These are phyloP conservation scores for Kwoniella shivajii DNA, from an alignment of 1,284 basidiomycete genomes.

Conservation along the genomic window DNA sequence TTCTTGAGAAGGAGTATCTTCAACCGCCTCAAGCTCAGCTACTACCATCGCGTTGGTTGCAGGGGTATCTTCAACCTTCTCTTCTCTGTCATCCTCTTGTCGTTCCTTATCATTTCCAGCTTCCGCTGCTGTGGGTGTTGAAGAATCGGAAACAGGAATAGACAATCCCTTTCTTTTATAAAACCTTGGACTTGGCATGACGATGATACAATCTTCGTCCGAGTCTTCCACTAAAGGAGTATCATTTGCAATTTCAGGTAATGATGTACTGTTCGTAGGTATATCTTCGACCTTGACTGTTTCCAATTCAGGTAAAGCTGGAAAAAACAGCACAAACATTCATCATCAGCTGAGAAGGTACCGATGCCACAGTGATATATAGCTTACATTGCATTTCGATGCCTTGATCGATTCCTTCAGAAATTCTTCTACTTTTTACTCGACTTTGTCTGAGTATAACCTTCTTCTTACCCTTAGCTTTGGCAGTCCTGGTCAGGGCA, in stretches of 20 bases:
- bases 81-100: constrained; percentile 1
- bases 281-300: neutral
- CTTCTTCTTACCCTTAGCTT: constrained; percentile 1
- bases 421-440: neutral
- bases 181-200: constrained; percentile 4
- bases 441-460: neutral
- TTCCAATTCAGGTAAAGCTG: constrained; percentile 18
- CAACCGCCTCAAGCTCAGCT: neutral
- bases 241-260: constrained; percentile 4
- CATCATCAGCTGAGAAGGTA: neutral
- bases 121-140: neutral
- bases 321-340: neutral
- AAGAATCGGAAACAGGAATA: neutral
- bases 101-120: neutral
- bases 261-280: constrained; percentile 1
- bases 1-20: too few relatives aligned
- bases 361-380: too few relatives aligned
- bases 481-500: neutral
- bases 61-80: neutral
- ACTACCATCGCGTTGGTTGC: neutral
- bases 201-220: constrained; percentile 15
- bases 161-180: constrained; percentile 10
- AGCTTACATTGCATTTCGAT: constrained; percentile 2
- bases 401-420: neutral
- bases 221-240: constrained; percentile 5